Percentiles rank a stretch among this genome's conserved stretches.
These are phyloP conservation scores for Dictyostelium firmibasis DNA, from an alignment of 78 protist genomes.

Conservation along the genomic window DNA sequence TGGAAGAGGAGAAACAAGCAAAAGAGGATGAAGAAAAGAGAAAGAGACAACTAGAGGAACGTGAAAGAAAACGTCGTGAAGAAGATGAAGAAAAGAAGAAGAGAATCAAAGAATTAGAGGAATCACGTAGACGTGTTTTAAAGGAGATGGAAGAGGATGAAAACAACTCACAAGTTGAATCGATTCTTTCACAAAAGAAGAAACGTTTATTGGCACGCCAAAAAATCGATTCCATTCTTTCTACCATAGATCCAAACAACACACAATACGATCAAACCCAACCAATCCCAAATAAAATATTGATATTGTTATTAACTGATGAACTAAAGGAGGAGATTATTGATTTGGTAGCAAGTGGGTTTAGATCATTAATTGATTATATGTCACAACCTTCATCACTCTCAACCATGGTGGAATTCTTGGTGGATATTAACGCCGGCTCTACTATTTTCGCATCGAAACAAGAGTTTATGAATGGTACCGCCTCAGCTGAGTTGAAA, in stretches of 20 bases:
- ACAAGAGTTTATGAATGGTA: background rate
- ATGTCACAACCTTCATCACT: conserved; percentile 27
- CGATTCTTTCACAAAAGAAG: conserved; percentile 42
- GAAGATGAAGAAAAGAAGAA: conserved; percentile 56
- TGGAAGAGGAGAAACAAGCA: conserved; percentile 31
- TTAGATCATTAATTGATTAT: conserved; percentile 38
- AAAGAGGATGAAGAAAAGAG: conserved; percentile 58
- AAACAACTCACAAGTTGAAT: conserved; percentile 53
- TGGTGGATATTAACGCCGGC: conserved; percentile 38
- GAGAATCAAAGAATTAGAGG: conserved; percentile 25
- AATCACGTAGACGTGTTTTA: background rate
- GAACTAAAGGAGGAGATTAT: conserved; percentile 69
- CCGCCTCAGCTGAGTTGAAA: conserved; percentile 39
- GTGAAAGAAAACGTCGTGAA: conserved; percentile 24
- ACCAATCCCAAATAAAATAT: background rate
- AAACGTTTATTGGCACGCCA: background rate
- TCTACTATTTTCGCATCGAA: background rate
- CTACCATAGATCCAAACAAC: conserved; percentile 5
- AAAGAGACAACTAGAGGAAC: conserved; percentile 1
- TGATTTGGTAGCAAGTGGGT: conserved; percentile 35
- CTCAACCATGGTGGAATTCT: conserved; percentile 12
- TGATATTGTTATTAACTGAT: conserved; percentile 26
- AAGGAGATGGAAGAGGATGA: conserved; percentile 67
- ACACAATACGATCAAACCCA: background rate
- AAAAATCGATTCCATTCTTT: conserved; percentile 28